Evolutionary conservation across 345 rosid genomes (phyloP).

Genomic region (Abelmoschus esculentus): DNA sequence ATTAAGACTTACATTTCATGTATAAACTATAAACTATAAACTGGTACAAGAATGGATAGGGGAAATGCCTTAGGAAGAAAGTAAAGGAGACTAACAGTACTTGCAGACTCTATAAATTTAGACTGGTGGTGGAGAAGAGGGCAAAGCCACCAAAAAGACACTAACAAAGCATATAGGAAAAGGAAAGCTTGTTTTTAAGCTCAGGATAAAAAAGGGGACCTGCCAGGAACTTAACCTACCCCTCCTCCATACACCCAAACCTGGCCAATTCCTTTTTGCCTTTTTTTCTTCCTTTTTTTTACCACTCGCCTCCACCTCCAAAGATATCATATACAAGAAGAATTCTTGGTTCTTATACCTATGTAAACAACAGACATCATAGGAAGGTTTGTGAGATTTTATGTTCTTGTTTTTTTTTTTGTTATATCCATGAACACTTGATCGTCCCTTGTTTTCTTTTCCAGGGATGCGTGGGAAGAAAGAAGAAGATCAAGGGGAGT

Average conservation of each 20-base stretch:
- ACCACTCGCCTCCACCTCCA: too few relatives aligned
- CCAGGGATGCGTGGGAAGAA: conserved; percentile 48
- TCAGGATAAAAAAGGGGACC: conserved; percentile 26
- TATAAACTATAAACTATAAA: neutral
- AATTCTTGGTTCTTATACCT: conserved; percentile 2
- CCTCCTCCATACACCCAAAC: conserved; percentile 8
- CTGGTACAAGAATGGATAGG: conserved; percentile 33
- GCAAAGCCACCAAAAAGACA: conserved; percentile 9
- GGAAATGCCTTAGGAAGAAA: conserved; percentile 73
- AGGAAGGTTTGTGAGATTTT: conserved; percentile 28
- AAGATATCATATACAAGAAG: neutral
- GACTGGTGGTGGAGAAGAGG: conserved; percentile 24
- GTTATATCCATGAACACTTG: too few relatives aligned
- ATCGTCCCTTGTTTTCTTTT: conserved; percentile 1
- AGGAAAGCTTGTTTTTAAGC: conserved; percentile 22
- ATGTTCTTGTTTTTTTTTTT: conserved; percentile 4
- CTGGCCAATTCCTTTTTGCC: conserved; percentile 6
- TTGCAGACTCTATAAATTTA: conserved; percentile 36
- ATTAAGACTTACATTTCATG: neutral
- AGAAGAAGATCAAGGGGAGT: conserved; percentile 63
- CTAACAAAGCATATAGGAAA: conserved; percentile 26
- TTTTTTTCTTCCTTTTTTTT: conserved; percentile 5
- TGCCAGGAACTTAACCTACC: conserved; percentile 19
- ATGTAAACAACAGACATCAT: conserved; percentile 15
- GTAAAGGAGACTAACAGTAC: conserved; percentile 57